Evolutionary conservation across 2,329 filamentous ascomycete species (phyloP).

Genomic region (Aspergillus novofumigatus): DNA sequence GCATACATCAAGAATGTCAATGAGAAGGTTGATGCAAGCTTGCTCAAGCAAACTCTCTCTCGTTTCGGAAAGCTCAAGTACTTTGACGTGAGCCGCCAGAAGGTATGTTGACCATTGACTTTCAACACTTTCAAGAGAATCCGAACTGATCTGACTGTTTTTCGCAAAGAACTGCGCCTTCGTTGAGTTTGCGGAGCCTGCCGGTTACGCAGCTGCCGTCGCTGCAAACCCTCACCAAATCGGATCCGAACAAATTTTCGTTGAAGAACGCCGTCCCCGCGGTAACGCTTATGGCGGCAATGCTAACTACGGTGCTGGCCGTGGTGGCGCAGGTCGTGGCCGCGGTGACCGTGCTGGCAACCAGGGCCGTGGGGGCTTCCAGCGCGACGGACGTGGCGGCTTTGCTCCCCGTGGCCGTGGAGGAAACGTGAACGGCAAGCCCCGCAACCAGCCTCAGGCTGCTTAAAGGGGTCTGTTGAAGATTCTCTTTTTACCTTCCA

Average conservation of each 20-base stretch:
- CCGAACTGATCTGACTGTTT: slow-evolving; percentile 1
- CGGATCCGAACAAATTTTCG: slow-evolving; percentile 73
- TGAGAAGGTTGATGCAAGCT: slow-evolving; percentile 73
- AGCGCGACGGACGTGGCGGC: slow-evolving; percentile 64
- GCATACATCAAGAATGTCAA: slow-evolving; percentile 96
- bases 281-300: slow-evolving; percentile 66
- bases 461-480: slow-evolving; percentile 27
- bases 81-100: slow-evolving; percentile 63
- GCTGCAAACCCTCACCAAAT: slow-evolving; percentile 81
- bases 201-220: slow-evolving; percentile 78
- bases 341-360: slow-evolving; percentile 64
- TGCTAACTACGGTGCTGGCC: slow-evolving; percentile 56
- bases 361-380: slow-evolving; percentile 64
- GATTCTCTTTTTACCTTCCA: slow-evolving; percentile 9
- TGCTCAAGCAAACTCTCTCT: slow-evolving; percentile 66
- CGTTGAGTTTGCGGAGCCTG: slow-evolving; percentile 79
- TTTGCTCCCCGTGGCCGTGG: slow-evolving; percentile 63
- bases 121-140: background rate
- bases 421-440: slow-evolving; percentile 48
- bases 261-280: slow-evolving; percentile 85
- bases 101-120: slow-evolving; percentile 55
- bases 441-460: slow-evolving; percentile 43
- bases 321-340: slow-evolving; percentile 62
- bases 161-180: slow-evolving; percentile 81
- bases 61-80: slow-evolving; percentile 64